A percentile compares a stretch with the other conserved stretches of the same genome.
These are phyloP conservation scores for Phytophthora nicotianae DNA, from an alignment of 352 stramenopile species.

Conservation along the genomic window DNA sequence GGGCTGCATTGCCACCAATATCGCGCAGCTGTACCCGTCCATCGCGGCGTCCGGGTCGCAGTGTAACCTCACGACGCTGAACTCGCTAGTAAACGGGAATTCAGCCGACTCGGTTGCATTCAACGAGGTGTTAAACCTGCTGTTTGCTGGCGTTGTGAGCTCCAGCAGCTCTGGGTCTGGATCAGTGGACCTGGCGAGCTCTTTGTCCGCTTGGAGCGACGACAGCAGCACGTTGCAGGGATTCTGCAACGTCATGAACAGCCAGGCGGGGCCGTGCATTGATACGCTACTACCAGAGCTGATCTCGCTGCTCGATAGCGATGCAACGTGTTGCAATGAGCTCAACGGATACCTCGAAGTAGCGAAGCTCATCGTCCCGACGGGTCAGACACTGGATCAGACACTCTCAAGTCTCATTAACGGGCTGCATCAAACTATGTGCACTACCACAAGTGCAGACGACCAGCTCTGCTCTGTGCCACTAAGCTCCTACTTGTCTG, in stretches of 20 bases:
- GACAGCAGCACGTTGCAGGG: slow-evolving; percentile 45
- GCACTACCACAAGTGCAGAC: slow-evolving; percentile 43
- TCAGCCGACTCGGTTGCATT: slow-evolving; percentile 43
- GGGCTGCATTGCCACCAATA: slow-evolving; percentile 57
- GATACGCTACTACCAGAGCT: slow-evolving; percentile 50
- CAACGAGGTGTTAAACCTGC: slow-evolving; percentile 43
- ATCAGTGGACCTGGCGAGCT: slow-evolving; percentile 25
- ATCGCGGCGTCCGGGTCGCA: slow-evolving; percentile 43
- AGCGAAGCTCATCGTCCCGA: slow-evolving; percentile 49
- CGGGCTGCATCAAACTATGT: slow-evolving; percentile 62
- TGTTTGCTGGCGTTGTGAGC: slow-evolving; percentile 39
- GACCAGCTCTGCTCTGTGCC: slow-evolving; percentile 52
- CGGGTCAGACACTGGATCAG: slow-evolving; percentile 49
- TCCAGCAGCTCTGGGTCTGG: slow-evolving; percentile 24
- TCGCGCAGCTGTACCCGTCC: slow-evolving; percentile 43
- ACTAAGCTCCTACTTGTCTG: slow-evolving; percentile 48
- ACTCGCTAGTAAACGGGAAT: slow-evolving; percentile 38
- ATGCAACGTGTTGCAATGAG: slow-evolving; percentile 51
- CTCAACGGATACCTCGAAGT: slow-evolving; percentile 56
- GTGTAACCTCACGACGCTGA: slow-evolving; percentile 58
- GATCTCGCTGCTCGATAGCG: slow-evolving; percentile 47
- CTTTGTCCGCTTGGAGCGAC: slow-evolving; percentile 46
- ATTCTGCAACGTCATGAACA: slow-evolving; percentile 70
- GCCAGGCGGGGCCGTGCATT: slow-evolving; percentile 47
- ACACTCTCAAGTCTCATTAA: slow-evolving; percentile 55